These are phyloP conservation scores for Neurospora sp. DNA, from an alignment of 495 filamentous ascomycete genomes.

Conservation along the genomic window DNA sequence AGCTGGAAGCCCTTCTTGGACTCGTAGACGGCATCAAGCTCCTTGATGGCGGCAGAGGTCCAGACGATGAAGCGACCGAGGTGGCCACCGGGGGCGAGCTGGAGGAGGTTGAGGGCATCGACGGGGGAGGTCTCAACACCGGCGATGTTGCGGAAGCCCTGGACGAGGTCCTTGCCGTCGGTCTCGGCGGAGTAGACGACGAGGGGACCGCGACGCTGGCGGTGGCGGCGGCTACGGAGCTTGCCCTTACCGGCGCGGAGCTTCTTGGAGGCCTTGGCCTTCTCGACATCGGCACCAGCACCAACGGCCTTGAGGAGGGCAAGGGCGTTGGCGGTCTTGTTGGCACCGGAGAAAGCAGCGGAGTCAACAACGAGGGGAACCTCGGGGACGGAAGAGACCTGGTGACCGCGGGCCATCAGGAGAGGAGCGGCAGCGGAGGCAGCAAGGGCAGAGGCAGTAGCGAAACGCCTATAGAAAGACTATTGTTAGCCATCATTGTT, in stretches of 20 bases:
- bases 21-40: constrained; percentile 93
- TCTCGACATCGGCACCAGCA: constrained; percentile 80
- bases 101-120: constrained; percentile 93
- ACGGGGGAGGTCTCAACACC: constrained; percentile 96
- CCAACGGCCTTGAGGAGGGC: constrained; percentile 80
- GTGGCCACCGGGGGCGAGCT: constrained; percentile 96
- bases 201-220: constrained; percentile 92
- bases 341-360: constrained; percentile 65
- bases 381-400: constrained; percentile 82
- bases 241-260: constrained; percentile 97
- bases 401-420: constrained; percentile 93
- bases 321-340: constrained; percentile 76
- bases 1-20: constrained; percentile 98
- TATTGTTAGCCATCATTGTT: constrained; percentile 7
- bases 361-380: constrained; percentile 93
- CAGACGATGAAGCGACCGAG: constrained; percentile 98
- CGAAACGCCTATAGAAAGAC: constrained; percentile 62
- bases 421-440: constrained; percentile 91
- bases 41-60: constrained; percentile 93
- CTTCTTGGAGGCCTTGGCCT: constrained; percentile 90
- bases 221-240: constrained; percentile 85
- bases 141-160: constrained; percentile 94
- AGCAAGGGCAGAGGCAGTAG: constrained; percentile 91
- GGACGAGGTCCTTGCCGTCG: constrained; percentile 84
- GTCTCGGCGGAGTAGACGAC: constrained; percentile 90